Base-by-base conservation (phyloP, 441 rosid species). In the Aquilaria agallochum region DNA sequence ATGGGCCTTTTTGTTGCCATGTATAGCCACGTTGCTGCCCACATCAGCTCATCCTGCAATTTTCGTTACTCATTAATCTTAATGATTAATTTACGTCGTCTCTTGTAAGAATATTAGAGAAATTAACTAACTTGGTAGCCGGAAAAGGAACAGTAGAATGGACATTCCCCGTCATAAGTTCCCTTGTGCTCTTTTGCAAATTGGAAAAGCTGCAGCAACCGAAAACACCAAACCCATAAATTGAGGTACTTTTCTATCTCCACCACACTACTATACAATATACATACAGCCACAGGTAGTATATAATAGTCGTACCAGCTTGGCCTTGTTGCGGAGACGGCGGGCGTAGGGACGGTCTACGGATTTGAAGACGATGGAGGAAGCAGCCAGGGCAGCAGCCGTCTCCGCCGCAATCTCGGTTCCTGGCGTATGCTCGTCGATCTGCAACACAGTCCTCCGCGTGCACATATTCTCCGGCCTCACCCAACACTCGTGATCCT, bases 11-110 rank as follows among this genome's bases (percentile, higher is more conserved):
- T 72, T 5, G 91, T 86, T 40, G 96, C 99, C 50, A 62, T 72
- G 77, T 84, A 84, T 11, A 91, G 69, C 96, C 99, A 91, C 67
- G 95, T 74, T 63, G 95, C 96, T 7, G 92, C 94, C 99, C 99
- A 94, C 72, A 89, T n/a, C 32, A 91, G 74, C 79, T 94, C 99
- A 67, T 94, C 99, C 96, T 90, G 74, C 67, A 69, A 27, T 8
- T 12, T 33, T 32, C 46, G 58, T 31, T 40, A 48, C 12, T 2
- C 42, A 4, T 3, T 8, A 36, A 36, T 36, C 7, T 8, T 36
- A 36, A 36, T 3, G 42, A 36, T 36, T 20, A 20, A 20, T 20
- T 20, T 20, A 20, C 27, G 27, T 20, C 27, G 27, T 36, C 42
- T 2, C 7, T 36, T 36, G 42, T 36, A 36, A 8, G 42, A 36